Conservation (phyloP, 1,284 basidiomycete species). For the Cryptococcus depauperatus region DNA sequence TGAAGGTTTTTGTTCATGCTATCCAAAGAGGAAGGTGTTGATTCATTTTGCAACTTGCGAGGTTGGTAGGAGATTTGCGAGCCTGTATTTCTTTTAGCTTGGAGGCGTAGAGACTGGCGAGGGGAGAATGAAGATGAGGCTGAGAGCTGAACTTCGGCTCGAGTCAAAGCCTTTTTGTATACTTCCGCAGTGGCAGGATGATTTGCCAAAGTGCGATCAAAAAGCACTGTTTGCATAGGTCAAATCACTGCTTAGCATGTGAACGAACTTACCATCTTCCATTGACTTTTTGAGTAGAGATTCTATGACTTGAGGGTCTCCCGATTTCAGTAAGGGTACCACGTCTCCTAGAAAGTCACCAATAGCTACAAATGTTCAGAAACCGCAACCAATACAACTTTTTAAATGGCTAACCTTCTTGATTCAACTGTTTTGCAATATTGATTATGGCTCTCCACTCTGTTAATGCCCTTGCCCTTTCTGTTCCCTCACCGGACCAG, state of each 20-base stretch:
- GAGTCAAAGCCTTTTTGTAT: conserved; percentile 11
- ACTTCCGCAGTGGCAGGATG: conserved; percentile 20
- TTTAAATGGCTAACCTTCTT: too few relatives aligned
- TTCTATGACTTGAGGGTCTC: conserved; percentile 9
- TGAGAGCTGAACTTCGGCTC: too few relatives aligned
- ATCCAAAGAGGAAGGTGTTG: not conserved
- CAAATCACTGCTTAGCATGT: too few relatives aligned
- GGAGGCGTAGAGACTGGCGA: not conserved
- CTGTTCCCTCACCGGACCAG: conserved; percentile 17
- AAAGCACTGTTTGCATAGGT: conserved; percentile 20
- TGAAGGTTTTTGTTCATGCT: conserved; percentile 3
- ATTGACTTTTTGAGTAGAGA: conserved; percentile 14
- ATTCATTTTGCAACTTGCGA: not conserved
- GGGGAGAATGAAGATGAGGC: too few relatives aligned
- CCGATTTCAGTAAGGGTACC: conserved; percentile 16
- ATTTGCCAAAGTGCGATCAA: conserved; percentile 17
- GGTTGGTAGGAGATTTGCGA: not conserved
- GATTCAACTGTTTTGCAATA: conserved; percentile 13
- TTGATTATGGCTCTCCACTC: conserved; percentile 4
- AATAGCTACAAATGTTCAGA: conserved; percentile 9
- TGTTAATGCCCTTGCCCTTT: not conserved
- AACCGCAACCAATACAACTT: too few relatives aligned
- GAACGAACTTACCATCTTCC: conserved; percentile 23
- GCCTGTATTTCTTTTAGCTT: not conserved
- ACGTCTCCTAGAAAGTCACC: conserved; percentile 17